Evolutionary conservation across 108 stramenopile species (phyloP).

Genomic region (Fragilaria radians): DNA sequence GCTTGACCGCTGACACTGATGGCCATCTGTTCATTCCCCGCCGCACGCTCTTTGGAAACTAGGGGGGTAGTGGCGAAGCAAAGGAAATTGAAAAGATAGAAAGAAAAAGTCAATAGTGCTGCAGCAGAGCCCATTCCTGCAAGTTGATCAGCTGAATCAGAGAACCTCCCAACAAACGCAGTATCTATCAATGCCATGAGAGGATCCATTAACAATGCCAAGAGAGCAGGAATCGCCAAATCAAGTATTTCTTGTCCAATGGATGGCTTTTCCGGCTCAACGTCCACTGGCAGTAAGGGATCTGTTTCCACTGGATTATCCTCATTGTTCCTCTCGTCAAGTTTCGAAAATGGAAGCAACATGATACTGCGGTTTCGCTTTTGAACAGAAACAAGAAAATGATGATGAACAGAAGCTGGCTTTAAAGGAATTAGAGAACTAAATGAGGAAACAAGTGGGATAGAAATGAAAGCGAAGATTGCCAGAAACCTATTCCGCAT

Average conservation of each 20-base stretch:
- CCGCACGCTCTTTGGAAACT: constrained; percentile 47
- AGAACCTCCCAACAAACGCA: constrained; percentile 70
- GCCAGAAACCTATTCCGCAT: too few relatives aligned
- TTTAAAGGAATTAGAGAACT: too few relatives aligned
- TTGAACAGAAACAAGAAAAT: too few relatives aligned
- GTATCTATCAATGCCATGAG: constrained; percentile 83
- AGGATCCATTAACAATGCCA: constrained; percentile 72
- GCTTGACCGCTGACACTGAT: constrained; percentile 71
- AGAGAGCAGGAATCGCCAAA: constrained; percentile 67
- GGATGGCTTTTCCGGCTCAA: not conserved
- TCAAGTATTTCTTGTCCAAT: constrained; percentile 48
- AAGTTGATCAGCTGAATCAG: constrained; percentile 47
- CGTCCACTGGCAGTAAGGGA: not conserved
- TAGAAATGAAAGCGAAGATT: too few relatives aligned
- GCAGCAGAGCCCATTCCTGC: constrained; percentile 80
- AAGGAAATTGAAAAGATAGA: constrained; percentile 79
- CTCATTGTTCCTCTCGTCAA: not conserved
- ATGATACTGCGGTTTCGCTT: too few relatives aligned
- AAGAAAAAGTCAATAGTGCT: constrained; percentile 67
- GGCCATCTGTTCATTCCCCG: constrained; percentile 47
- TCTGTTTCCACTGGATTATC: constrained; percentile 1
- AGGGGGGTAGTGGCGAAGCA: constrained; percentile 81
- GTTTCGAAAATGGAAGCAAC: too few relatives aligned
- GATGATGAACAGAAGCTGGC: too few relatives aligned
- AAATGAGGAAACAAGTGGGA: too few relatives aligned